Base-by-base conservation (phyloP, 2,329 filamentous ascomycete species). In the Chrysosporium queenslandicum region DNA sequence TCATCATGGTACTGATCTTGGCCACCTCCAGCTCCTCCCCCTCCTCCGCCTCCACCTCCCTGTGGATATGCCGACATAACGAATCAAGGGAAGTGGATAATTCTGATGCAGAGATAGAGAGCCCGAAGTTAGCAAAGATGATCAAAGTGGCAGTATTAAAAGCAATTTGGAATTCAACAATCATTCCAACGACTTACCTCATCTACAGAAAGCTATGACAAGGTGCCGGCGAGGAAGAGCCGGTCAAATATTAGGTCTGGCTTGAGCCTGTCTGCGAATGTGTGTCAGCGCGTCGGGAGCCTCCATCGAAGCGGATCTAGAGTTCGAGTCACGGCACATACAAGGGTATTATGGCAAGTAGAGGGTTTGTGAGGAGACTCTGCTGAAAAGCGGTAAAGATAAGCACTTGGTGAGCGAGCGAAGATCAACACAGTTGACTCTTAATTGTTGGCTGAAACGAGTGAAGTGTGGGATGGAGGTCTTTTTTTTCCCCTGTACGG, bases 1-100 rank as follows among this genome's bases (percentile, higher is more conserved):
- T 84, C 85, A 69, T 91, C 86, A 63, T 92, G 85, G 68, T 92
- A 90, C 63, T 83, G 82, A 64, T 53, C 53, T 8, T 50, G 55
- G 34, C 46, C 50, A 16, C 32, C 34, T 5, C 39, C 39, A 6
- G 8, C 39, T 4, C 39, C 39, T 32, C 27, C 20, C 16, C 30
- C 30, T 36, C 32, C 32, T 21, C 40, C 49, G 18, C 43, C 41
- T 21, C 50, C 53, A 34, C 64, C 66, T 52, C 71, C 74, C 61
- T 73, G 72, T 55, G 71, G 73, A 60, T 77, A 75, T 59, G 74
- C 74, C 59, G 77, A 76, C 77, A 79, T 79, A 67, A 60, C 68
- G 51, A 34, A 25, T 30, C 12, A 30, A 1, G 8, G 21, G 3
- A 14, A 45, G n/a, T 1, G 6, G 18, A 29, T 32, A 27, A 9